A percentile compares a stretch with the other conserved stretches of the same genome.
Conservation (phyloP, 371 early-diverging fungal genomes). For the Mucor saturninus region DNA sequence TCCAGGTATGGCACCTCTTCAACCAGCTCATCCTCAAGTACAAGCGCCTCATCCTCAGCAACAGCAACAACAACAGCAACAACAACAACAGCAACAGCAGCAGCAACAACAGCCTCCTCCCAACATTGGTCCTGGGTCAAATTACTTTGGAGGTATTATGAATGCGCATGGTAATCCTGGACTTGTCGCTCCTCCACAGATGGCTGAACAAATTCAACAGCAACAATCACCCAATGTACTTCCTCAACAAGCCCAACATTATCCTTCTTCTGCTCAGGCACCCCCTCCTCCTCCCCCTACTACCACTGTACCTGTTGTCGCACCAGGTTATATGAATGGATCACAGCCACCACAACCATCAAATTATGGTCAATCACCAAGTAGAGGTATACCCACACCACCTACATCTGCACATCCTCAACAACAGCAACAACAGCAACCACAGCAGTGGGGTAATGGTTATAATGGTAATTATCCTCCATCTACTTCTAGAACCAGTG, state of each 20-base stretch:
- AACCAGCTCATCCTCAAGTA: conserved; percentile 26
- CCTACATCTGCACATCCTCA: conserved; percentile 30
- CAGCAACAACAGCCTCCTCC: conserved; percentile 45
- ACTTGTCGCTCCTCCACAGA: conserved; percentile 46
- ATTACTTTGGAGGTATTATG: conserved; percentile 56
- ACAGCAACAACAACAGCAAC: conserved; percentile 34
- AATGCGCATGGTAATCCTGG: conserved; percentile 47
- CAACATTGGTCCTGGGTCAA: conserved; percentile 56
- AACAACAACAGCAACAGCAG: conserved; percentile 7
- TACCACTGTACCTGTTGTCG: conserved; percentile 1
- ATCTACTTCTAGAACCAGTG: background rate
- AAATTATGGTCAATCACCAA: conserved; percentile 31
- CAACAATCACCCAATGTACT: conserved; percentile 24
- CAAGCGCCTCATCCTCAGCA: conserved; percentile 30
- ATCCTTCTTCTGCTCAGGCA: conserved; percentile 13
- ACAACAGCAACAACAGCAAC: conserved; percentile 10
- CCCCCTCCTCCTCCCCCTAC: conserved; percentile 16
- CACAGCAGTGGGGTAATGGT: conserved; percentile 24
- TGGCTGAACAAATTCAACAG: conserved; percentile 30
- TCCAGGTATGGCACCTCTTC: conserved; percentile 23
- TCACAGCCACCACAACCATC: conserved; percentile 13
- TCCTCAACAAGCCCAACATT: conserved; percentile 20
- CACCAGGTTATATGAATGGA: conserved; percentile 17
- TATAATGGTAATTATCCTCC: conserved; percentile 16
- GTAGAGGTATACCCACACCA: conserved; percentile 34